phyloP scores from a whole-genome alignment of 2,329 filamentous ascomycete species.

The Ophiostoma angusticollis region DNA sequence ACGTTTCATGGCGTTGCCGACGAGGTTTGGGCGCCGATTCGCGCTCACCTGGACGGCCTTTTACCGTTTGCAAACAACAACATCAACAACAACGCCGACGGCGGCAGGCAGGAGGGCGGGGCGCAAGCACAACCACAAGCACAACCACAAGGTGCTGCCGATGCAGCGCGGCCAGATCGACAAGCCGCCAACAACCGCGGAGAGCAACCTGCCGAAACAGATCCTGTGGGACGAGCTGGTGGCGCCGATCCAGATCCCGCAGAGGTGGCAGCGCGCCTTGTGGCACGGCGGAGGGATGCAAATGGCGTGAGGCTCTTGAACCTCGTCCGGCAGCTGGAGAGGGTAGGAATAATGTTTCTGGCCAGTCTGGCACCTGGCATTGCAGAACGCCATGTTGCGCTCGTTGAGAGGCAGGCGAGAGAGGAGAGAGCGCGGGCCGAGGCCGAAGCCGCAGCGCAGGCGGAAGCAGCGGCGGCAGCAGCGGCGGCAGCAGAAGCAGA shows the following conservation, averaged over 20 bases:
- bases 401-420: slow-evolving; percentile 39
- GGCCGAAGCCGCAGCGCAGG: slow-evolving; percentile 29
- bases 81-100: too few relatives aligned
- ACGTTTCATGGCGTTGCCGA: slow-evolving; percentile 42
- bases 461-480: slow-evolving; percentile 21
- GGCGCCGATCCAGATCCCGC: slow-evolving; percentile 30
- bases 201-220: slow-evolving; percentile 14
- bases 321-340: slow-evolving; percentile 42
- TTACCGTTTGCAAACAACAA: slow-evolving; percentile 34
- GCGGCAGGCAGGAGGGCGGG: too few relatives aligned
- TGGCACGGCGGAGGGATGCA: slow-evolving; percentile 31
- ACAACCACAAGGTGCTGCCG: background rate
- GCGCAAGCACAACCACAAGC: background rate
- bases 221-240: slow-evolving; percentile 3
- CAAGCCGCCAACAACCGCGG: too few relatives aligned
- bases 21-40: slow-evolving; percentile 42
- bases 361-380: slow-evolving; percentile 55
- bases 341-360: slow-evolving; percentile 48
- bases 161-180: too few relatives aligned
- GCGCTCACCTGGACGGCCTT: slow-evolving; percentile 45
- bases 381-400: slow-evolving; percentile 51
- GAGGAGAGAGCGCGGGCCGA: slow-evolving; percentile 30
- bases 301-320: slow-evolving; percentile 37
- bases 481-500: slow-evolving; percentile 12
- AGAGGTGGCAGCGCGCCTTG: slow-evolving; percentile 39